Evolutionary conservation across 768 basidiomycete species (phyloP).

Genomic region (Kwoniella bestiolae): DNA sequence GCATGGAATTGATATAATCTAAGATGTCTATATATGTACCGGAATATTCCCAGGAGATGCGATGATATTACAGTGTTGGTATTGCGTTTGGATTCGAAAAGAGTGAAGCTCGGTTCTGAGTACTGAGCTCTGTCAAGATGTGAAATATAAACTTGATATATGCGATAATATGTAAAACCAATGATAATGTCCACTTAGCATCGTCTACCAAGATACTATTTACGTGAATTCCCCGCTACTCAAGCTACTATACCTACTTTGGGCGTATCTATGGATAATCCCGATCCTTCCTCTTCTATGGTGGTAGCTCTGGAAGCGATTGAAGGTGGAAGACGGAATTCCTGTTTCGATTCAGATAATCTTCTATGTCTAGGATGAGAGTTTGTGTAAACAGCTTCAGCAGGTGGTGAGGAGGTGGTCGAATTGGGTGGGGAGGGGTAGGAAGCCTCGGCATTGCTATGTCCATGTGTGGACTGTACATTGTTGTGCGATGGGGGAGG

Average conservation of each 20-base stretch:
- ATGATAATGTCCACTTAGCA: neutral
- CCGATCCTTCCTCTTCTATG: conserved; percentile 16
- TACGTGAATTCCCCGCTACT: neutral
- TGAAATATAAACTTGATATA: too few species aligned
- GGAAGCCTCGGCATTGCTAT: conserved; percentile 14
- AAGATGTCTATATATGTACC: conserved; percentile 11
- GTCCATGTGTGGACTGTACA: neutral
- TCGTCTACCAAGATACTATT: neutral
- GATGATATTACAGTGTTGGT: neutral
- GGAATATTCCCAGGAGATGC: conserved; percentile 1
- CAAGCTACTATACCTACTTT: conserved; percentile 14
- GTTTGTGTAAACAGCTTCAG: conserved; percentile 16
- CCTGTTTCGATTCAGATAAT: conserved; percentile 19
- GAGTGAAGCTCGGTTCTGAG: neutral
- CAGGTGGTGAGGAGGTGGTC: conserved; percentile 32
- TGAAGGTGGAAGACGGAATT: conserved; percentile 22
- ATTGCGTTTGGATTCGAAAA: neutral
- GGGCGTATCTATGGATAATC: conserved; percentile 8
- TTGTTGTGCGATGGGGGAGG: neutral
- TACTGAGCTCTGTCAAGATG: neutral
- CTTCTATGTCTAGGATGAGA: conserved; percentile 19
- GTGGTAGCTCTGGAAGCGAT: conserved; percentile 7
- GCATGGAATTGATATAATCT: conserved; percentile 9
- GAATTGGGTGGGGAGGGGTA: conserved; percentile 44
- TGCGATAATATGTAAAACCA: too few species aligned